A percentile compares a stretch with the other conserved stretches of the same genome.
Evolutionary conservation across 1,139 yeast genomes (phyloP).

Genomic region (Debaryomycetaceae sp.): DNA sequence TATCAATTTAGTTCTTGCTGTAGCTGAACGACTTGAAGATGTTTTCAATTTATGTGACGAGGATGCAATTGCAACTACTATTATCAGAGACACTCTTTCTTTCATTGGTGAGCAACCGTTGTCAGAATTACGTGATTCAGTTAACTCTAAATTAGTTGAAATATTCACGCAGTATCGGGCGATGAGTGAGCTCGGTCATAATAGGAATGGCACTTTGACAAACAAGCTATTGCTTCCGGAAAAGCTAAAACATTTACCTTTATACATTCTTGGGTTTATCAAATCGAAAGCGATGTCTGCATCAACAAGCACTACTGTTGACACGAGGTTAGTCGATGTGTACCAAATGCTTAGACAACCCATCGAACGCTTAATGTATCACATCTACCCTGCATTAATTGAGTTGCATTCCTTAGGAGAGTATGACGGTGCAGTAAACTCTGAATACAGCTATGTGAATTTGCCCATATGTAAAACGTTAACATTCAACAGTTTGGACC

Average conservation of each 20-base stretch:
- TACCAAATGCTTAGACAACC: constrained; percentile 55
- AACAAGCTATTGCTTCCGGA: constrained; percentile 81
- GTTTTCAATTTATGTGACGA: constrained; percentile 83
- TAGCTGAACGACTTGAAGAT: constrained; percentile 68
- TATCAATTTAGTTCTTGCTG: constrained; percentile 77
- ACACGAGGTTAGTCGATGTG: constrained; percentile 58
- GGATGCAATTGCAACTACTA: constrained; percentile 71
- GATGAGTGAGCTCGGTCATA: constrained; percentile 46
- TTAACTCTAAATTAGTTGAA: constrained; percentile 65
- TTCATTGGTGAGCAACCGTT: constrained; percentile 62
- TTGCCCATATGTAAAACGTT: constrained; percentile 52
- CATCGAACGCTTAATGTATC: constrained; percentile 56
- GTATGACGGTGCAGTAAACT: constrained; percentile 48
- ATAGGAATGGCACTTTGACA: constrained; percentile 46
- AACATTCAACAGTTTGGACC: constrained; percentile 46
- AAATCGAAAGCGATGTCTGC: constrained; percentile 65
- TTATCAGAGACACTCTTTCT: constrained; percentile 66
- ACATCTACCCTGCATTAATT: constrained; percentile 77
- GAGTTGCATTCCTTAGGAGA: constrained; percentile 68
- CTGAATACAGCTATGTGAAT: constrained; percentile 45
- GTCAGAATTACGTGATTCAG: constrained; percentile 57
- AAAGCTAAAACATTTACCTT: constrained; percentile 69
- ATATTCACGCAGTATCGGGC: constrained; percentile 76
- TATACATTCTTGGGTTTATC: constrained; percentile 64
- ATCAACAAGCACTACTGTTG: constrained; percentile 44